Base-by-base conservation (phyloP, 768 basidiomycete genomes). In the Collybia sordida region DNA sequence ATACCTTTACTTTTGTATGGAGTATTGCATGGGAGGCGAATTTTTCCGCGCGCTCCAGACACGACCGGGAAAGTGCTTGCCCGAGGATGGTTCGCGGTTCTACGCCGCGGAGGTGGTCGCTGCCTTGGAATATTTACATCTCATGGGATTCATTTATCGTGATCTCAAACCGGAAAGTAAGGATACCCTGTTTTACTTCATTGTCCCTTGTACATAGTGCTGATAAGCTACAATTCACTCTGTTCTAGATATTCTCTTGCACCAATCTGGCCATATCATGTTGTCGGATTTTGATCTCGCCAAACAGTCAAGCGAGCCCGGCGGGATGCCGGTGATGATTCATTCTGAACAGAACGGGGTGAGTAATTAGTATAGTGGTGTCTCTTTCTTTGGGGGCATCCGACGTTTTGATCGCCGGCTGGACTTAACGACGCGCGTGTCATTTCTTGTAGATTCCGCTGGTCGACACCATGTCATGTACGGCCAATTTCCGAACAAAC, bases 191-290 rank as follows among this genome's bases (percentile, higher is more conserved):
- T 55, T 39, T 46, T 48, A 59, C 28, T 47, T 51, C 47, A 34
- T 55, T 7, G 31, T 31, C 4, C 9, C 9, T 31, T 31, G 31
- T 31, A 31, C 31, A 31, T 31, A 11, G 31, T 31, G 31, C 31
- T 31, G 31, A 31, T 15, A 17, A 44, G n/a, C 23, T 47, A 25
- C 49, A 27, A 21, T 9, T 14, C 8, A 25, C 48, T 49, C 42
- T 22, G 48, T 47, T 19, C 27, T 64, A 99, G 97, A 99, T 68
- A 99, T 99, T 63, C 77, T 99, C 15, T 76, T 99, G 43, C 97
- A 99, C 70, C 90, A 97, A 64, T 93, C 94, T 9, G 97, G 97
- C 15, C 97, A 99, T 71, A 98, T 99, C 61, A 98, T 98, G 96
- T 72, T 99, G 61, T 98, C 97, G 40, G 97, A 99, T 71, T 99